A percentile compares a stretch with the other conserved stretches of the same genome.
These are phyloP conservation scores for Trametes cinnabarina DNA, from an alignment of 768 basidiomycete genomes.

Conservation along the genomic window DNA sequence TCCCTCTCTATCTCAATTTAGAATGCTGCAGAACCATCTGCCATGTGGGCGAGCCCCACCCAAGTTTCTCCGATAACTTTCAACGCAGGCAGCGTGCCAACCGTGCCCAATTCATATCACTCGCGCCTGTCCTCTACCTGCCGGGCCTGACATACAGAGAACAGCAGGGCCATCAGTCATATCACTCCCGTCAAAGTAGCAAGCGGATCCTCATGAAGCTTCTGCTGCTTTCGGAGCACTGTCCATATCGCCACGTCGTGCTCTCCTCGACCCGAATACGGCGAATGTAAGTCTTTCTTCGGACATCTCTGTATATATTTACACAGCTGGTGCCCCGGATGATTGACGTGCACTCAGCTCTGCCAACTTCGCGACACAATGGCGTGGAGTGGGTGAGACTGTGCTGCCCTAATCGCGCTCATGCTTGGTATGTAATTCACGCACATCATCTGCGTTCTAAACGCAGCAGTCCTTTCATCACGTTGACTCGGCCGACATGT, in stretches of 20 bases:
- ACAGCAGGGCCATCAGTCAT: not conserved
- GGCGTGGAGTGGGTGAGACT: not conserved
- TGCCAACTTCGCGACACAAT: not conserved
- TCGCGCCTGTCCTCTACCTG: not conserved
- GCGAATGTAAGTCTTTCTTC: not conserved
- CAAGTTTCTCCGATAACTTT: not conserved
- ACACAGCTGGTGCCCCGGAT: too few species aligned
- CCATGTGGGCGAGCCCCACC: constrained; percentile 5
- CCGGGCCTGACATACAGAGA: not conserved
- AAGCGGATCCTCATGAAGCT: constrained; percentile 3
- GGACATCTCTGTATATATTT: not conserved
- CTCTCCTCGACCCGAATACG: not conserved
- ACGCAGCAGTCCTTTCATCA: not conserved
- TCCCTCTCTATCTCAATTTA: not conserved
- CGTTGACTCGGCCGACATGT: constrained; percentile 3
- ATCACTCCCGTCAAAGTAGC: not conserved
- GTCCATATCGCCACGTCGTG: too few species aligned
- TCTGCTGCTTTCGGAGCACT: not conserved
- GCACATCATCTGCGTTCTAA: not conserved
- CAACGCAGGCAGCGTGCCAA: not conserved
- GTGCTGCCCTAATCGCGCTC: not conserved
- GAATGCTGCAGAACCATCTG: constrained; percentile 2
- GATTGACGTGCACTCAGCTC: not conserved
- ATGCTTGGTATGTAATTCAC: not conserved
- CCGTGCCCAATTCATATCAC: constrained; percentile 11